These are phyloP conservation scores for Rhodotorula babjevae DNA, from an alignment of 768 basidiomycete genomes.

Conservation along the genomic window DNA sequence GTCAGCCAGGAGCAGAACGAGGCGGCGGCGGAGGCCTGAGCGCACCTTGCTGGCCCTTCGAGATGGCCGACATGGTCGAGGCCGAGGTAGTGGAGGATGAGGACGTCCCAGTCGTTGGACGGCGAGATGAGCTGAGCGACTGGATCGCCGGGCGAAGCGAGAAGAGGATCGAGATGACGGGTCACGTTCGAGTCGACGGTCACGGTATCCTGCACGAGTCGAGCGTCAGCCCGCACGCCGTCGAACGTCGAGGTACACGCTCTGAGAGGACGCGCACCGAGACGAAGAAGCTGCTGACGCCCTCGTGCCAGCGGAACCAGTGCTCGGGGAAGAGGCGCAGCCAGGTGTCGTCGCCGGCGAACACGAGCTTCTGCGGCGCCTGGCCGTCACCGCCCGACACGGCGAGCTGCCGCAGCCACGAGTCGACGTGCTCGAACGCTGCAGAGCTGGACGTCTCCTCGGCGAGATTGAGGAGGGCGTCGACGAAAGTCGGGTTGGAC, in stretches of 20 bases:
- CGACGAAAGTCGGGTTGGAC: conserved; percentile 86
- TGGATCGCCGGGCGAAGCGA: conserved; percentile 43
- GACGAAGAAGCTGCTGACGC: conserved; percentile 84
- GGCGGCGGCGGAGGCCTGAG: not conserved
- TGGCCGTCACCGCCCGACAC: too few relatives aligned
- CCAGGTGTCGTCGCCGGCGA: conserved; percentile 95
- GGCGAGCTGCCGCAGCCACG: conserved; percentile 24
- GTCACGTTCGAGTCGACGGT: conserved; percentile 90
- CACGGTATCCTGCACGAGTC: conserved; percentile 67
- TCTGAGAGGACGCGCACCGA: not conserved
- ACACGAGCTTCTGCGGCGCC: not conserved
- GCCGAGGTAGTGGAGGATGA: conserved; percentile 93
- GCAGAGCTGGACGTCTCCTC: conserved; percentile 68
- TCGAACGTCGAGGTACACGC: too few relatives aligned
- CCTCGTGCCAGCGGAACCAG: conserved; percentile 58
- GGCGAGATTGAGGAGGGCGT: conserved; percentile 70
- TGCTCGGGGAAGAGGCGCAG: conserved; percentile 68
- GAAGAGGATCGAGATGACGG: conserved; percentile 69
- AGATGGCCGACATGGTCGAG: conserved; percentile 94
- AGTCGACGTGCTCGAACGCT: conserved; percentile 63
- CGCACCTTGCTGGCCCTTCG: conserved; percentile 54
- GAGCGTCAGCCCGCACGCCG: too few relatives aligned
- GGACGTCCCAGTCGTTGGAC: conserved; percentile 54
- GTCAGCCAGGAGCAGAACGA: too few relatives aligned
- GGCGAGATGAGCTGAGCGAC: conserved; percentile 1